Evolutionary conservation across 2,329 filamentous ascomycete species (phyloP), one percentile per base, ranked within the genome.

Genomic region (Alternaria postmessia): DNA sequence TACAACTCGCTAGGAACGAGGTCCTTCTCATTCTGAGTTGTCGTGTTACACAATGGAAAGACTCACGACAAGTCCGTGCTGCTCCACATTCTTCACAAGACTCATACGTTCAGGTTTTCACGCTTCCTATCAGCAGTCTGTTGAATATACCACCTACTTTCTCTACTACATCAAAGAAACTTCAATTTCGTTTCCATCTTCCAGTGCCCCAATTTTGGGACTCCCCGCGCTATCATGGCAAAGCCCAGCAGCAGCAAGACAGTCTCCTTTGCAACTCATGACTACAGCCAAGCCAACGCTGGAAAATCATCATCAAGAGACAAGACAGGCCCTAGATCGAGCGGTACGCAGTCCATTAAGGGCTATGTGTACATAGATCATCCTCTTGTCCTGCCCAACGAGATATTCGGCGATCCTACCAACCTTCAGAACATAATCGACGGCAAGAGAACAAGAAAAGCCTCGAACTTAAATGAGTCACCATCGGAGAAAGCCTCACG

Each of bases 61-160:
- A 51, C 44, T 39, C n/a, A 22, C 30, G 24, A 34, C 51, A 28
- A 30, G 32, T 30, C 30, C 44, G 38, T 34, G 12, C 24, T 7
- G 36, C 12, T 42, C 28, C 34, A 54, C 49, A 26, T 38, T 39
- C 44, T 22, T 30, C 12, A 47, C 47, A 44, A 51, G 39, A 52
- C 48, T 53, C 55, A 57, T 22, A 39, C 41, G 7, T 46, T 46
- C 48, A 39, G 16, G 5, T 41, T 57, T 52, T 47, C 8, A 52
- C n/a, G 6, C 16, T 24, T n/a, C 4, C 18, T 16, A 16, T 24
- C 48, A 46, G 4, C 48, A 52, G 46, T 28, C 8, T 14, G 41
- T 12, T 12, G 26, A 22, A 24, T 7, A 42, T 7, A 41, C n/a
- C 34, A 22, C 46, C 14, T 18, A 26, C 28, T 8, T 3, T 51